phyloP scores from a whole-genome alignment of 768 basidiomycete genomes.

The Gyrodon lividus region DNA sequence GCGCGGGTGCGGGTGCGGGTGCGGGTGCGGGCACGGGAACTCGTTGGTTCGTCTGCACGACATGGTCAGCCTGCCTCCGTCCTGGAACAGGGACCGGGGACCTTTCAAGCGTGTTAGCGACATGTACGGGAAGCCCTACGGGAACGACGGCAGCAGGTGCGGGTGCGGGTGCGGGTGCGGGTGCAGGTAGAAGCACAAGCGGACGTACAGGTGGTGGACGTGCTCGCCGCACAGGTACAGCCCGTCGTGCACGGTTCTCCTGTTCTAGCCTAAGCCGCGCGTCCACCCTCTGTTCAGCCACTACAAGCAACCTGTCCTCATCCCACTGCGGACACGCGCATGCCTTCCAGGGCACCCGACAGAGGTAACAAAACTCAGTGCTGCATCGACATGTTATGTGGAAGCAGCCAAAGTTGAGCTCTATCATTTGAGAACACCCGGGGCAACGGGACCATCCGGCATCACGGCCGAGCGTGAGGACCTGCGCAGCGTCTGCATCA shows the following conservation, averaged over 20 bases:
- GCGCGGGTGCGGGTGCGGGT: background rate
- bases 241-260: conserved; percentile 28
- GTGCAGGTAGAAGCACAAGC: background rate
- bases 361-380: conserved; percentile 45
- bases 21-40: too few species aligned
- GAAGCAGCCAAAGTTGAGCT: conserved; percentile 37
- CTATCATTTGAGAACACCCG: conserved; percentile 38
- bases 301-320: conserved; percentile 39
- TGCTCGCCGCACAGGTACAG: conserved; percentile 22
- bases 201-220: background rate
- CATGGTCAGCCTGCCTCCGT: too few species aligned
- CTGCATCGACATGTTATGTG: conserved; percentile 42
- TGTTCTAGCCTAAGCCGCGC: conserved; percentile 34
- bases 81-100: too few species aligned
- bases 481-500: conserved; percentile 23
- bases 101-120: too few species aligned
- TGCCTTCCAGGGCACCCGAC: conserved; percentile 58
- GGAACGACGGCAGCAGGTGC: background rate
- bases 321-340: conserved; percentile 71
- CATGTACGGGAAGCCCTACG: too few species aligned
- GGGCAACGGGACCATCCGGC: conserved; percentile 41
- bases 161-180: background rate
- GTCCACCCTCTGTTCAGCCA: conserved; percentile 47
- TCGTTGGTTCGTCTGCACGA: too few species aligned
- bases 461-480: conserved; percentile 25